phyloP scores from a whole-genome alignment of 768 basidiomycete species.

The Arthromyces matolae region DNA sequence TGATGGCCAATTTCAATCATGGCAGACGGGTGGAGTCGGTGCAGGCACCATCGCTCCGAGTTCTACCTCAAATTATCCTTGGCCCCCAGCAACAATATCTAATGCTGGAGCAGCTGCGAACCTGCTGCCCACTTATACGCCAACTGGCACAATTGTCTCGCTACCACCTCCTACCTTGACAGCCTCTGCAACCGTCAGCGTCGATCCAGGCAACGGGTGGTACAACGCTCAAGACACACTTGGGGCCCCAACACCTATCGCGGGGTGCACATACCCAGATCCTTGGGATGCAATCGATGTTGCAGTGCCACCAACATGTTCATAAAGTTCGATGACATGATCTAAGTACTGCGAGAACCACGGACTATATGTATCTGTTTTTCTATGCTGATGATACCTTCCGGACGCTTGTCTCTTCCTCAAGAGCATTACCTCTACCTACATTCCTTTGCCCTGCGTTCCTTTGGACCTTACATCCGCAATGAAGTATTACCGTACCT shows the following conservation, averaged over 20 bases:
- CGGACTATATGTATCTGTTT: conserved; percentile 4
- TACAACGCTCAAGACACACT: conserved; percentile 45
- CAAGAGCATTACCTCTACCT: too few species aligned
- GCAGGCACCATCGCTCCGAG: conserved; percentile 47
- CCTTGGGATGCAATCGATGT: conserved; percentile 35
- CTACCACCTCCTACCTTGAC: conserved; percentile 45
- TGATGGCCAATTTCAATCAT: conserved; percentile 48
- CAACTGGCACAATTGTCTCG: conserved; percentile 58
- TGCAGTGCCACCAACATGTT: conserved; percentile 29
- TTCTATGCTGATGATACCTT: conserved; percentile 1
- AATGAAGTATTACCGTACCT: background rate
- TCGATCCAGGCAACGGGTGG: conserved; percentile 54
- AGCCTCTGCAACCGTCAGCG: conserved; percentile 32
- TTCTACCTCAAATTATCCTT: conserved; percentile 40
- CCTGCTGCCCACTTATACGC: conserved; percentile 61
- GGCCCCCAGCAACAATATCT: conserved; percentile 61
- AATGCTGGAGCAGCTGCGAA: conserved; percentile 33
- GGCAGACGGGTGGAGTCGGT: conserved; percentile 67
- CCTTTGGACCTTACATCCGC: background rate
- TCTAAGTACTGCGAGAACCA: conserved; percentile 2
- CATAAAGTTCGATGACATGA: conserved; percentile 4
- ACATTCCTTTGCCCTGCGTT: too few species aligned
- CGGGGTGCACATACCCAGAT: conserved; percentile 57
- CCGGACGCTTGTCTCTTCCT: background rate
- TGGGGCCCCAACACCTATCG: conserved; percentile 42